Percentiles rank a stretch among this genome's conserved stretches.
Conservation (phyloP, 257 asterid species). For the Ilex aquifolium region DNA sequence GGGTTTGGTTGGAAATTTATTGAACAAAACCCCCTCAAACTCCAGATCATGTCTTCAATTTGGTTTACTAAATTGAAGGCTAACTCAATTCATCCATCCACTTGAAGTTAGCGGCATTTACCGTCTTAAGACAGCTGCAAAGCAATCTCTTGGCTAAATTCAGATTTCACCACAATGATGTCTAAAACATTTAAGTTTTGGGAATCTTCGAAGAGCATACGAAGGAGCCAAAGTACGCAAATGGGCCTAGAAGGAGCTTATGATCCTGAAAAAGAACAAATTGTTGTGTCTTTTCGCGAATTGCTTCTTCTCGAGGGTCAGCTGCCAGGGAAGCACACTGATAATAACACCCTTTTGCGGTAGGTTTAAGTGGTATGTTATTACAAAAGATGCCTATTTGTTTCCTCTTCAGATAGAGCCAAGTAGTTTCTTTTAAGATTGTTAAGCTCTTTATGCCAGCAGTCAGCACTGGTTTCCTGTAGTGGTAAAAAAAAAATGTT, state of each 20-base stretch:
- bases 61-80: constrained; percentile 17
- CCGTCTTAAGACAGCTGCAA: constrained; percentile 21
- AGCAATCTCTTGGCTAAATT: constrained; percentile 1
- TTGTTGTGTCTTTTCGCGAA: constrained; percentile 50
- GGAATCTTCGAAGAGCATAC: constrained; percentile 15
- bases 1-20: not conserved
- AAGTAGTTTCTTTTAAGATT: no score
- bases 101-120: constrained; percentile 48
- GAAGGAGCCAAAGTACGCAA: constrained; percentile 29
- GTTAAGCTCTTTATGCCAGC: no score
- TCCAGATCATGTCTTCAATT: not conserved
- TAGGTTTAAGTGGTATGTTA: constrained; percentile 1
- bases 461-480: no score
- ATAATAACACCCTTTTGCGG: constrained; percentile 70
- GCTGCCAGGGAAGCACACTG: constrained; percentile 32
- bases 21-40: no score
- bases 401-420: no score
- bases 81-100: constrained; percentile 36
- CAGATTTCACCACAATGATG: constrained; percentile 27
- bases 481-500: no score
- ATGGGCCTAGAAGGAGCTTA: constrained; percentile 41
- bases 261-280: constrained; percentile 43
- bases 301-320: constrained; percentile 44
- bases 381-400: no score
- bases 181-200: constrained; percentile 25